Conservation (phyloP, 495 filamentous ascomycete genomes). For the Penicillium simplicissimum region DNA sequence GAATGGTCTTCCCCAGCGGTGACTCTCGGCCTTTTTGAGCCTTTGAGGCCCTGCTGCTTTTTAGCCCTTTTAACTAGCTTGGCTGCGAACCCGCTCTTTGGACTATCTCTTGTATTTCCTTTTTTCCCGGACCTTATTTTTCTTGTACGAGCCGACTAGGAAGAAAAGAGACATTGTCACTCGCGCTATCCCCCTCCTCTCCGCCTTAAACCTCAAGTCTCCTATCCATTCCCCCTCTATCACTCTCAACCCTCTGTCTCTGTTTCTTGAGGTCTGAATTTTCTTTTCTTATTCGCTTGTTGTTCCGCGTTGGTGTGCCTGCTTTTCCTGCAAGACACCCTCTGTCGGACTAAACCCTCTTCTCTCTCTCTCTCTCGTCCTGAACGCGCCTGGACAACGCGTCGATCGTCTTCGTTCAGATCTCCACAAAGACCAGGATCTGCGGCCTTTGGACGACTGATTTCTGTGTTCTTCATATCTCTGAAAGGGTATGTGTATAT, state of each 20-base stretch:
- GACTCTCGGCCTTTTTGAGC: constrained; percentile 1
- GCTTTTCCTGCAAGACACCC: constrained; percentile 49
- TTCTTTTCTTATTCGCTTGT: constrained; percentile 4
- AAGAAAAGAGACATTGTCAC: not conserved
- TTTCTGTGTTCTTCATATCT: not conserved
- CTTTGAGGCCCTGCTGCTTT: constrained; percentile 18
- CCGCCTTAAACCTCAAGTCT: constrained; percentile 10
- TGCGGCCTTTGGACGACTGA: not conserved
- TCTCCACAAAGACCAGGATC: constrained; percentile 17
- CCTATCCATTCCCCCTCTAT: not conserved
- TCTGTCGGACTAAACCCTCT: constrained; percentile 54
- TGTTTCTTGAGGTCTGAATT: not conserved
- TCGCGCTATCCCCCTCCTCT: constrained; percentile 18
- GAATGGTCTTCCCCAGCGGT: constrained; percentile 17
- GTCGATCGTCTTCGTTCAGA: constrained; percentile 28
- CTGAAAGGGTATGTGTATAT: not conserved
- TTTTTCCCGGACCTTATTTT: constrained; percentile 31
- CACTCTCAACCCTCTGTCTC: not conserved
- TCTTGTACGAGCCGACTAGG: constrained; percentile 15
- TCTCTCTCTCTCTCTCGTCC: constrained; percentile 25
- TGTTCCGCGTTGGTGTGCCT: constrained; percentile 21
- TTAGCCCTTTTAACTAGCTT: constrained; percentile 13
- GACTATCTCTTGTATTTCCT: constrained; percentile 18
- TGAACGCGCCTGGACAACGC: constrained; percentile 30
- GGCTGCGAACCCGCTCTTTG: not conserved